Base-by-base conservation (phyloP, 2,329 filamentous ascomycete genomes). In the Stemphylium lycopersici region DNA sequence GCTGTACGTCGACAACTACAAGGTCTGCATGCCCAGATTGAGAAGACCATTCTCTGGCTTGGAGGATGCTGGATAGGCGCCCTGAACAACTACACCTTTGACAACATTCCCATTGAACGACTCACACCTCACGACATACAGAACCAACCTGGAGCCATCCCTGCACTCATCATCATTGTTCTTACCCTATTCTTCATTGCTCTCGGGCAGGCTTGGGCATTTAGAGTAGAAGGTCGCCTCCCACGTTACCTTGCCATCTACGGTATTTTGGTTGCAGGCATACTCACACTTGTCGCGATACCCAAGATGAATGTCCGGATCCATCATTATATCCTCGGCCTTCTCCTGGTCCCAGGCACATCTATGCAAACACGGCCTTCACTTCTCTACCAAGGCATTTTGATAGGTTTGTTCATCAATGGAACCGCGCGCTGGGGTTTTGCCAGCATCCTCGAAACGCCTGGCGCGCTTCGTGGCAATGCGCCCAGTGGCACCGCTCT, bases 351-450 rank as follows among this genome's bases (percentile, higher is more conserved):
- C 4, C 91, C 93, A 0, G 95, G 93, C 0, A 98, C 95, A 0
- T 87, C 86, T 48, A 87, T 98, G 74, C 93, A 96, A 63, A 98
- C 90, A 5, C 85, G 95, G 0, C 90, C 91, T 0, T 88, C 88
- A 0, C 80, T 98, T 7, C 75, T 96, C 2, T 98, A 95, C 69
- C 93, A 98, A 74, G 95, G 95, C 10, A 80, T 99, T 1, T 81
- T 99, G 0, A 79, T 98, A 6, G 95, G 95, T 0, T 83, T 98
- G 0, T 98, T 97, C 74, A 88, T 97, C 77, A 97, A 97, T 71
- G 93, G 95, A 47, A 87, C 96, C 55, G 93, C 93, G 3, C 84
- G 93, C 38, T 98, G 95, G 95, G 93, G 93, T 0, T 99, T 96
- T 73, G 93, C 91, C 58, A 84, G 89, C 1, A 86, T 99, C 41